phyloP scores from a whole-genome alignment of 208 protist genomes.

The Leishmania amazonensis region DNA sequence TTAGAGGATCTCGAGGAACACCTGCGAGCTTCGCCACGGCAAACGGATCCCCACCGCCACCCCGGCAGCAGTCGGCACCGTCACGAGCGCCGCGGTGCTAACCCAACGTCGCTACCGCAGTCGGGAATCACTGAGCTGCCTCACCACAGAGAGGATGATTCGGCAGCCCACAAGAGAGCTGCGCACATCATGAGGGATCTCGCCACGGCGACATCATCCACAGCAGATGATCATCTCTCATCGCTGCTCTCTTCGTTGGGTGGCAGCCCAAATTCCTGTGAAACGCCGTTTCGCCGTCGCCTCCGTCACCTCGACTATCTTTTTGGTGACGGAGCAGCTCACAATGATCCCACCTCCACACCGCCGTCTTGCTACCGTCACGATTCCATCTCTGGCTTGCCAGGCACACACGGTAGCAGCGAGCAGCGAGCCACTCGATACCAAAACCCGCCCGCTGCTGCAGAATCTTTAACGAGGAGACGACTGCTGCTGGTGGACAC shows the following conservation, averaged over 20 bases:
- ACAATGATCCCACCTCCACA: background rate
- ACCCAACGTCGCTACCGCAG: background rate
- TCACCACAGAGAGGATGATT: background rate
- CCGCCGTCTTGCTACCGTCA: background rate
- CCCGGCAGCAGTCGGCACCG: background rate
- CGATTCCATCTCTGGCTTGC: background rate
- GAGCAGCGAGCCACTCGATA: background rate
- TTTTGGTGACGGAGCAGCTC: background rate
- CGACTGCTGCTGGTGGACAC: background rate
- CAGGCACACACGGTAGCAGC: background rate
- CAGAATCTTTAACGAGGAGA: background rate
- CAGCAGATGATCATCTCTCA: background rate
- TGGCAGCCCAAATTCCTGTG: background rate
- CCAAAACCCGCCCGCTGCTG: background rate
- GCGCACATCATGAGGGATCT: background rate
- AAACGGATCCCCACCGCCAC: background rate
- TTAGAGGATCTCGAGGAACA: conserved; percentile 4
- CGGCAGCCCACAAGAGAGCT: background rate
- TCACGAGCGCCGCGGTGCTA: background rate
- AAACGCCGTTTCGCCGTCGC: background rate
- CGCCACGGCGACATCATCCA: background rate
- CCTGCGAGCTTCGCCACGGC: background rate
- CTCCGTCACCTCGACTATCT: conserved; percentile 1
- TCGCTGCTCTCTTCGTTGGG: conserved; percentile 6
- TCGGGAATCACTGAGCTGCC: background rate